phyloP scores from a whole-genome alignment of 257 asterid genomes.

The Solanum habrochaites region DNA sequence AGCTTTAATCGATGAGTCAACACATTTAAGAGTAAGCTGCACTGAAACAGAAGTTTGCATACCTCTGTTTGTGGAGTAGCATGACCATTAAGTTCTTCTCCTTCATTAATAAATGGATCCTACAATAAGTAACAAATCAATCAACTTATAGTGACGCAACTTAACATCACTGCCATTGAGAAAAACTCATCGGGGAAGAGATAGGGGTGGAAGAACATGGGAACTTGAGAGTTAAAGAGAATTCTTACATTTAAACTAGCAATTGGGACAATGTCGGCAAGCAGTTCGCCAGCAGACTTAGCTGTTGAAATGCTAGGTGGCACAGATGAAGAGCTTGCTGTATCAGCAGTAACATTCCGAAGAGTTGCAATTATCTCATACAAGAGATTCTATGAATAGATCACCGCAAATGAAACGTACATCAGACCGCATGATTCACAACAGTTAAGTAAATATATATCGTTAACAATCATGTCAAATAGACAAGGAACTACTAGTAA shows the following conservation, averaged over 20 bases:
- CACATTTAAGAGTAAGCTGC: not conserved
- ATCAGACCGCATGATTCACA: slow-evolving; percentile 6
- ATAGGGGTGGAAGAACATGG: not conserved
- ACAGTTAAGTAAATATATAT: not conserved
- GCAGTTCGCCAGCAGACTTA: slow-evolving; percentile 61
- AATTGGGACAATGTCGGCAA: slow-evolving; percentile 57
- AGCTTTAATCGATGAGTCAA: not conserved
- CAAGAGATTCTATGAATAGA: slow-evolving; percentile 40
- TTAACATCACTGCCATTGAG: not conserved
- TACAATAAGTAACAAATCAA: slow-evolving; percentile 19
- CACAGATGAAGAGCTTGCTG: slow-evolving; percentile 73
- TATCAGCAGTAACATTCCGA: slow-evolving; percentile 52
- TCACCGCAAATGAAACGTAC: not conserved
- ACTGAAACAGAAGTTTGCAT: not conserved
- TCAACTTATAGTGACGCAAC: not conserved
- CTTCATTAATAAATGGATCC: slow-evolving; percentile 59
- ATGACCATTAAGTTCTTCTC: slow-evolving; percentile 17
- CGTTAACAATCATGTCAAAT: not conserved
- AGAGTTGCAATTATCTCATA: slow-evolving; percentile 79
- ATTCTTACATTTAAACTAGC: slow-evolving; percentile 30
- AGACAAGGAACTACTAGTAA: not conserved
- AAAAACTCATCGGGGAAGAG: not conserved
- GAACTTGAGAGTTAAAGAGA: not conserved
- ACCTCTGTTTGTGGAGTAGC: slow-evolving; percentile 51
- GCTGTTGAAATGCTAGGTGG: slow-evolving; percentile 49